A percentile compares a stretch with the other conserved stretches of the same genome.
These are phyloP conservation scores for Metschnikowia koreensis DNA, from an alignment of 805 yeast species.

Conservation along the genomic window DNA sequence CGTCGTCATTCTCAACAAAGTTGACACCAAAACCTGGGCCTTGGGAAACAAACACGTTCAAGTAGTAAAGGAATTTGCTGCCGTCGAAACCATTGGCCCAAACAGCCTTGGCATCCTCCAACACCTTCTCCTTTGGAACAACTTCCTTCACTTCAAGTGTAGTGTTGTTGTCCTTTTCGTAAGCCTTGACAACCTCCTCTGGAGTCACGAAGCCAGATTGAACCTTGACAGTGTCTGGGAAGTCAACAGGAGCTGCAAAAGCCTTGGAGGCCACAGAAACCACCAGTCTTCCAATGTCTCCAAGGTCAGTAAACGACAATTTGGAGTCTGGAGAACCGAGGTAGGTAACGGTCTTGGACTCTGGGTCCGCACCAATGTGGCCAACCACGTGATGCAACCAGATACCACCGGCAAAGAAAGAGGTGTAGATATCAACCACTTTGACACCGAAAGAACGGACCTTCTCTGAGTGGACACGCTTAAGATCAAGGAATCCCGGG, in stretches of 20 bases:
- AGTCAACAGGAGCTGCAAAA: conserved; percentile 19
- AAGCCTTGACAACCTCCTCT: conserved; percentile 37
- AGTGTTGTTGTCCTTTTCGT: conserved; percentile 39
- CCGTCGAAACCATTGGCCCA: conserved; percentile 29
- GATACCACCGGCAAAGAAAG: conserved; percentile 35
- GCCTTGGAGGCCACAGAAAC: conserved; percentile 36
- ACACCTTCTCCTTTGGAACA: conserved; percentile 24
- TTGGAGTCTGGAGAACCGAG: conserved; percentile 40
- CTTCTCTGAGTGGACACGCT: conserved; percentile 34
- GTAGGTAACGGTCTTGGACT: conserved; percentile 32
- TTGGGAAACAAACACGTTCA: conserved; percentile 28
- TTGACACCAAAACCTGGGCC: conserved; percentile 34
- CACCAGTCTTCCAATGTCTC: conserved; percentile 48
- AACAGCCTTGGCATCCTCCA: conserved; percentile 28
- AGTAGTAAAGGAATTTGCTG: conserved; percentile 36
- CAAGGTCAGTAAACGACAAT: conserved; percentile 16
- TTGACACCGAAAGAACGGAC: conserved; percentile 47
- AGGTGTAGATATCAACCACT: conserved; percentile 43
- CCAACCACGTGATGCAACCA: conserved; percentile 20
- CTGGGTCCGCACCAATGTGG: conserved; percentile 36
- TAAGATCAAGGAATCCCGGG: conserved; percentile 36
- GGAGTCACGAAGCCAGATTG: conserved; percentile 40
- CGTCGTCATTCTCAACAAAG: conserved; percentile 34
- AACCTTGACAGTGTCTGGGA: conserved; percentile 47
- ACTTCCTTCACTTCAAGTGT: conserved; percentile 26